A percentile compares a stretch with the other conserved stretches of the same genome.
Evolutionary conservation across 148 eudicot genomes (phyloP).

Genomic region (Pharnaceum exiguum): DNA sequence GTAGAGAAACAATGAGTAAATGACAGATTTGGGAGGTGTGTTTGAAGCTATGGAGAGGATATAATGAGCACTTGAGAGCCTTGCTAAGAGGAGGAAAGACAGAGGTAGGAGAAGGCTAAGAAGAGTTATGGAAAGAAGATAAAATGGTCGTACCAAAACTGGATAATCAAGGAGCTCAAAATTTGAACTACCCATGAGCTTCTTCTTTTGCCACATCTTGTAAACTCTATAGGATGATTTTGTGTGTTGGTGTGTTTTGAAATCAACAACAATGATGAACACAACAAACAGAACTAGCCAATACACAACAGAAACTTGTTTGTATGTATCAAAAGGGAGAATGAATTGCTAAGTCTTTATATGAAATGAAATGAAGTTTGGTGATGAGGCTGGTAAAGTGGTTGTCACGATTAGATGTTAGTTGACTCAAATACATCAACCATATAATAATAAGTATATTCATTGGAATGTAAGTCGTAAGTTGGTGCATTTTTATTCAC

Average conservation of each 20-base stretch:
- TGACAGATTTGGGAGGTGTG: constrained; percentile 13
- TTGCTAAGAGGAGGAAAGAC: constrained; percentile 68
- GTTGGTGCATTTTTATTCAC: constrained; percentile 14
- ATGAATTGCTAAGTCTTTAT: constrained; percentile 13
- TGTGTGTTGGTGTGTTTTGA: neutral
- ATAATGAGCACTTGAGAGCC: constrained; percentile 56
- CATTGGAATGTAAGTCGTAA: constrained; percentile 11
- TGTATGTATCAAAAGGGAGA: constrained; percentile 17
- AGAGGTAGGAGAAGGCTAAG: constrained; percentile 83
- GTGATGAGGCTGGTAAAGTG: constrained; percentile 27
- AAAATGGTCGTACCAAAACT: constrained; percentile 29
- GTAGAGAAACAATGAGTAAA: constrained; percentile 33
- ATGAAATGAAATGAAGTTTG: constrained; percentile 16
- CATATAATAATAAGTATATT: neutral
- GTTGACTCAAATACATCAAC: constrained; percentile 20
- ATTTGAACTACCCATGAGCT: constrained; percentile 2
- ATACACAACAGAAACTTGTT: neutral
- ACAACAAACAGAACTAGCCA: neutral
- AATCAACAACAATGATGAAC: constrained; percentile 3
- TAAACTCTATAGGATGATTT: constrained; percentile 42
- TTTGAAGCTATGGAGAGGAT: constrained; percentile 26
- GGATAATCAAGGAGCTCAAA: constrained; percentile 1
- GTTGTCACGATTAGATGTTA: constrained; percentile 45
- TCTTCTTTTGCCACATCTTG: constrained; percentile 34
- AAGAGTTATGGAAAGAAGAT: constrained; percentile 44